Conservation (phyloP, 108 stramenopile species). For the Asterionellopsis glacialis region DNA sequence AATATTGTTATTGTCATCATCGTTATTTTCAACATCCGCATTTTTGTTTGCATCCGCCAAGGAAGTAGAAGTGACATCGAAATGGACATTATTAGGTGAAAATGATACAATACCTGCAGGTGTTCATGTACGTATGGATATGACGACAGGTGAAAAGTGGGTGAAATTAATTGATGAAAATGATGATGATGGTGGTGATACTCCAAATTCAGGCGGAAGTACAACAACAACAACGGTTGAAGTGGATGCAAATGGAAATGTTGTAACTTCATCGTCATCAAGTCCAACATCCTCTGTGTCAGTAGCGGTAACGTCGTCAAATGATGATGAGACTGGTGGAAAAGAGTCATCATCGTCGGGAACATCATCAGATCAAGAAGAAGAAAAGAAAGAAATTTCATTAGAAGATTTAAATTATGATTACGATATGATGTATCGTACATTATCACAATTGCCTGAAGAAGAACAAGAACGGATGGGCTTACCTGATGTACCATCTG, state of each 20-base stretch:
- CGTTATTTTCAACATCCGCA: neutral
- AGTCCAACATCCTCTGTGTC: too few species aligned
- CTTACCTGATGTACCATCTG: conserved; percentile 42
- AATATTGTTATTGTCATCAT: neutral
- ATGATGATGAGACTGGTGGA: too few species aligned
- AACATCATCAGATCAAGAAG: conserved; percentile 1
- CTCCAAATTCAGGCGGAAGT: conserved; percentile 5
- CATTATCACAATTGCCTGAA: conserved; percentile 58
- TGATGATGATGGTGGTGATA: conserved; percentile 23
- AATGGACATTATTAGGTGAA: conserved; percentile 66
- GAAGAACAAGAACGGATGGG: conserved; percentile 73
- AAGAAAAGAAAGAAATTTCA: neutral
- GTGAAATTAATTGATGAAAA: conserved; percentile 51
- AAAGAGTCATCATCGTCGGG: conserved; percentile 2
- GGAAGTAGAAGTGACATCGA: conserved; percentile 64
- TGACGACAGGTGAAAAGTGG: conserved; percentile 83
- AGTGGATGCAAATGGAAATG: conserved; percentile 13
- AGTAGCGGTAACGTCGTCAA: neutral
- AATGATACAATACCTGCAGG: conserved; percentile 79
- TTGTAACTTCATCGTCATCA: neutral
- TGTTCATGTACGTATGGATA: conserved; percentile 73
- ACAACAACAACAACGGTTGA: neutral
- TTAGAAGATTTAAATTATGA: conserved; percentile 30
- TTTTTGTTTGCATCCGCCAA: conserved; percentile 22
- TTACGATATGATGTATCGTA: conserved; percentile 83